These are phyloP conservation scores for Chaetomium cochliodes DNA, from an alignment of 495 filamentous ascomycete species.

Conservation along the genomic window DNA sequence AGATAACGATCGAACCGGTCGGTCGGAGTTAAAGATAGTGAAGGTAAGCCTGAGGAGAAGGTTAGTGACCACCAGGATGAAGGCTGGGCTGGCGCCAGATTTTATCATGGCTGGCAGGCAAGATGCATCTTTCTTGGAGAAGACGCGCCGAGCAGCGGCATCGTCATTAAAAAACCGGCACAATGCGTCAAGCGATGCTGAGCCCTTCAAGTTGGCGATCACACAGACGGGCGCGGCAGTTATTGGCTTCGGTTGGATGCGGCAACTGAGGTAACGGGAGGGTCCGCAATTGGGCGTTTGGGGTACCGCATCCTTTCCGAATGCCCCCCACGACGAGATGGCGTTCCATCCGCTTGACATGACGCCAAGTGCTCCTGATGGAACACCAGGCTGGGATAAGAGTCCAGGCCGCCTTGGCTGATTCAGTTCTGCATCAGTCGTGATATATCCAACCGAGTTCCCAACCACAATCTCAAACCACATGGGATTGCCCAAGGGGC, in stretches of 20 bases:
- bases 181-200: slow-evolving; percentile 18
- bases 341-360: background rate
- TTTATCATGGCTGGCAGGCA: slow-evolving; percentile 13
- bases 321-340: too few relatives aligned
- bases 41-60: slow-evolving; percentile 15
- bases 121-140: background rate
- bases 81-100: background rate
- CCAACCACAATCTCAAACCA: slow-evolving; percentile 18
- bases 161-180: slow-evolving; percentile 21
- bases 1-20: slow-evolving; percentile 32
- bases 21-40: slow-evolving; percentile 25
- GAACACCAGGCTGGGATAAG: background rate
- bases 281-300: too few relatives aligned
- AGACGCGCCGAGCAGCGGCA: background rate
- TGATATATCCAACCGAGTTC: slow-evolving; percentile 9
- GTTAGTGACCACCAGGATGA: background rate
- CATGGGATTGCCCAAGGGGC: slow-evolving; percentile 15
- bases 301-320: too few relatives aligned
- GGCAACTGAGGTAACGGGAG: background rate
- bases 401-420: slow-evolving; percentile 10
- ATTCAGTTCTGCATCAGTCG: too few relatives aligned
- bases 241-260: slow-evolving; percentile 5
- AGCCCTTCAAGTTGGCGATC: slow-evolving; percentile 24
- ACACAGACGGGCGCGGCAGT: slow-evolving; percentile 25
- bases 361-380: background rate